These are phyloP conservation scores for Saxophila tyrrhenica DNA, from an alignment of 495 filamentous ascomycete species.

Conservation along the genomic window DNA sequence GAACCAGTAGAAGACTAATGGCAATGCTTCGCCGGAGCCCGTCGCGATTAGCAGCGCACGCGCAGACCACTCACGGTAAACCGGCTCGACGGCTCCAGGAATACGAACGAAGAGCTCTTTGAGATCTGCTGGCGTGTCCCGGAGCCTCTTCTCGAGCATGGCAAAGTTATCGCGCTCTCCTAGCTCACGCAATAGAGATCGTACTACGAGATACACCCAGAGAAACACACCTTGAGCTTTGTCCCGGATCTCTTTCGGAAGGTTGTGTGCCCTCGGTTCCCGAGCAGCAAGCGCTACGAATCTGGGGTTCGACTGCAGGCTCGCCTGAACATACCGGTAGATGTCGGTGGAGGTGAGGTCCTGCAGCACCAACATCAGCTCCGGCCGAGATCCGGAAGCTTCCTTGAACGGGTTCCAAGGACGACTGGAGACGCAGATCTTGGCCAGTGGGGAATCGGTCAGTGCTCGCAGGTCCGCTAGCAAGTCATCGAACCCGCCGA, in stretches of 20 bases:
- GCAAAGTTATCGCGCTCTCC: conserved; percentile 11
- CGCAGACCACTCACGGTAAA: too few species aligned
- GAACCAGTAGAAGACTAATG: too few species aligned
- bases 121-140: conserved; percentile 13
- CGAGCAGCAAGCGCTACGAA: neutral
- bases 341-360: neutral
- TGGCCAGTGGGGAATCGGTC: conserved; percentile 1
- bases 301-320: neutral
- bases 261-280: neutral
- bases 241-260: conserved; percentile 15
- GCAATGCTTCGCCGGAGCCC: too few species aligned
- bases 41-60: too few species aligned
- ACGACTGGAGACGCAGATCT: conserved; percentile 13
- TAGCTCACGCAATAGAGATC: conserved; percentile 17
- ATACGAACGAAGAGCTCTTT: too few species aligned
- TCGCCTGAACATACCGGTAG: neutral
- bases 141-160: conserved; percentile 10
- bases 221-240: conserved; percentile 25
- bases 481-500: conserved; percentile 3
- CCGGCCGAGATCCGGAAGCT: neutral
- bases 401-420: conserved; percentile 14
- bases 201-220: conserved; percentile 24
- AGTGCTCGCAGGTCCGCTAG: neutral
- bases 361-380: neutral
- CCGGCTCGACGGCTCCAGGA: too few species aligned